Evolutionary conservation across 2,329 filamentous ascomycete species (phyloP).

Genomic region (Bipolaris zeicola): DNA sequence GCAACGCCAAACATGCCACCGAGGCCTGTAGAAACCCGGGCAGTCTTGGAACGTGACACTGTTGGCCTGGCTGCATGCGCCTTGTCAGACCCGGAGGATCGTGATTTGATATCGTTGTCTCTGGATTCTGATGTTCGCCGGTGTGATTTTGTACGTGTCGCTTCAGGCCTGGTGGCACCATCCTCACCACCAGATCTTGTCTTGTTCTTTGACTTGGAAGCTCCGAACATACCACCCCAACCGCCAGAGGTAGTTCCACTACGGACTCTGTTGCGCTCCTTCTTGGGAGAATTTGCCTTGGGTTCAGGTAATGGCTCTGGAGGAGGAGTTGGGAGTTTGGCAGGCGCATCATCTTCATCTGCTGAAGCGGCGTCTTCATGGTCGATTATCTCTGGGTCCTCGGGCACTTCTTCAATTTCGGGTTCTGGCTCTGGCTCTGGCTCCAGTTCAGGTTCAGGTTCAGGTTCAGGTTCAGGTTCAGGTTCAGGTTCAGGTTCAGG

Average conservation of each 20-base stretch:
- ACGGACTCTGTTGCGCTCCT: constrained; percentile 77
- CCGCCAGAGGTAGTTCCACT: constrained; percentile 65
- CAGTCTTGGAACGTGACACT: constrained; percentile 57
- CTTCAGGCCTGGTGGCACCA: constrained; percentile 47
- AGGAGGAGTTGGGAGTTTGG: constrained; percentile 55
- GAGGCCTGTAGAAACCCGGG: constrained; percentile 64
- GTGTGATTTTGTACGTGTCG: constrained; percentile 63
- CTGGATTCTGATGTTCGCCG: constrained; percentile 51
- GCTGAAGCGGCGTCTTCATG: constrained; percentile 32
- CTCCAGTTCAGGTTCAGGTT: constrained; percentile 5
- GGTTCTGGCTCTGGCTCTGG: constrained; percentile 28
- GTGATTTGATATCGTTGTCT: constrained; percentile 68
- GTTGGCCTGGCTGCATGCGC: constrained; percentile 54
- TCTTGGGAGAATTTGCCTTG: constrained; percentile 62
- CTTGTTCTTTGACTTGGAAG: constrained; percentile 49
- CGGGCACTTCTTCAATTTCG: constrained; percentile 25
- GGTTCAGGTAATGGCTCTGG: constrained; percentile 49
- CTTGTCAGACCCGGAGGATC: constrained; percentile 76
- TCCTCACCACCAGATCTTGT: constrained; percentile 40
- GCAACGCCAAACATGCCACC: constrained; percentile 65
- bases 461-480: constrained; percentile 20
- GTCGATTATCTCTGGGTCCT: constrained; percentile 26
- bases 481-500: constrained; percentile 25
- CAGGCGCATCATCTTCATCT: constrained; percentile 34
- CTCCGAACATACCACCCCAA: constrained; percentile 74